Conservation (phyloP, 257 asterid genomes). For the Datura wrightii region DNA sequence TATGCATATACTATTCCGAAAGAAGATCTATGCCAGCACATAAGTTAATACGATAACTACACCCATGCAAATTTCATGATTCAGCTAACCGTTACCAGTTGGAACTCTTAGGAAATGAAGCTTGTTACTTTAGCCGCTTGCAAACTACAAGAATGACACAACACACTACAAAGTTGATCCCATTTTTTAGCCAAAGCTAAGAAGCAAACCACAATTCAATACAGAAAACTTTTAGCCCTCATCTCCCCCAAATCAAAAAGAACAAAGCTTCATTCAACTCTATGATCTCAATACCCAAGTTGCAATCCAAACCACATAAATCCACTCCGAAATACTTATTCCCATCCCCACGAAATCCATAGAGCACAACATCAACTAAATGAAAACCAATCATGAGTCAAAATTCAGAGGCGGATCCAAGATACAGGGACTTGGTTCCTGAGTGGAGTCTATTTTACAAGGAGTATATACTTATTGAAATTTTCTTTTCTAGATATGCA, state of each 20-base stretch:
- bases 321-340: background rate
- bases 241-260: background rate
- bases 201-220: background rate
- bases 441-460: too few relatives aligned
- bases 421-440: background rate
- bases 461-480: background rate
- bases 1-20: background rate
- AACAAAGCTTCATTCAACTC: conserved; percentile 6
- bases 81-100: background rate
- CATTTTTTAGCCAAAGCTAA: background rate
- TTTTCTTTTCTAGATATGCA: background rate
- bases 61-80: background rate
- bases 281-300: background rate
- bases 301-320: background rate
- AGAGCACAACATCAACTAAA: background rate
- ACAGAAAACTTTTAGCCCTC: background rate
- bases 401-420: background rate
- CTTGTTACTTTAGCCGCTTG: background rate
- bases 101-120: conserved; percentile 9
- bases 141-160: background rate
- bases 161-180: background rate
- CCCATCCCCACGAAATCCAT: background rate
- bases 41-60: background rate
- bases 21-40: conserved; percentile 16
- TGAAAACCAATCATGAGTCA: background rate